These are phyloP conservation scores for Stephania yunnanensis DNA, from an alignment of 164 flowering plant species.

Conservation along the genomic window DNA sequence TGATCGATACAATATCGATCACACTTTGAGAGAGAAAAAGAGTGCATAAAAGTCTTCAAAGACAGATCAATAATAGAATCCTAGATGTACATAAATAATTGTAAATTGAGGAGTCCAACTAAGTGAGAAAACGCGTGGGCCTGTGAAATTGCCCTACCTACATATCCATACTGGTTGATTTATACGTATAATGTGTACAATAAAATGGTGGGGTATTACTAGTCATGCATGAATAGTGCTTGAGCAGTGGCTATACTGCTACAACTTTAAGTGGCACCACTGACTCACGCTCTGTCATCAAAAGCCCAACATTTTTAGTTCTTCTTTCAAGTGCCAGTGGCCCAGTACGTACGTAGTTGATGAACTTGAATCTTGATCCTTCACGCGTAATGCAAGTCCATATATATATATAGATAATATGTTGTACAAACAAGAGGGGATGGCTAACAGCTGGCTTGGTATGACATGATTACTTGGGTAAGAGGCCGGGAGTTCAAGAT, in stretches of 20 bases:
- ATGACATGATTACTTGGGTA: no score
- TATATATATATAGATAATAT: no score
- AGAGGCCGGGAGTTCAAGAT: no score
- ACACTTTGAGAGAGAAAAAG: not conserved
- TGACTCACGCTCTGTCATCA: not conserved
- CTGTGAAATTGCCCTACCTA: not conserved
- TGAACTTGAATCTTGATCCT: not conserved
- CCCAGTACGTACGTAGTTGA: not conserved
- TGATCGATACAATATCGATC: no score
- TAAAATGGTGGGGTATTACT: no score
- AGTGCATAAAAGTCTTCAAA: not conserved
- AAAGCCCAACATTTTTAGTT: not conserved
- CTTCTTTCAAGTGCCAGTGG: not conserved
- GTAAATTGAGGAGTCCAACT: not conserved
- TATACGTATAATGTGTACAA: no score
- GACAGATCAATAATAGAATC: not conserved
- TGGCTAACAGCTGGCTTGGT: no score
- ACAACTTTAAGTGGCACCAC: slow-evolving; percentile 2
- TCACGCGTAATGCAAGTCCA: not conserved
- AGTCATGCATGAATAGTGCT: not conserved
- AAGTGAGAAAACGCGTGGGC: not conserved
- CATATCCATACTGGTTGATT: not conserved
- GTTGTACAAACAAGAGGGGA: no score
- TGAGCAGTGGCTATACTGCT: not conserved
- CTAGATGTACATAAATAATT: no score